Percentiles rank a stretch among this genome's conserved stretches.
phyloP scores from a whole-genome alignment of 2,329 filamentous ascomycete genomes.

The Nigrospora sphaerica region DNA sequence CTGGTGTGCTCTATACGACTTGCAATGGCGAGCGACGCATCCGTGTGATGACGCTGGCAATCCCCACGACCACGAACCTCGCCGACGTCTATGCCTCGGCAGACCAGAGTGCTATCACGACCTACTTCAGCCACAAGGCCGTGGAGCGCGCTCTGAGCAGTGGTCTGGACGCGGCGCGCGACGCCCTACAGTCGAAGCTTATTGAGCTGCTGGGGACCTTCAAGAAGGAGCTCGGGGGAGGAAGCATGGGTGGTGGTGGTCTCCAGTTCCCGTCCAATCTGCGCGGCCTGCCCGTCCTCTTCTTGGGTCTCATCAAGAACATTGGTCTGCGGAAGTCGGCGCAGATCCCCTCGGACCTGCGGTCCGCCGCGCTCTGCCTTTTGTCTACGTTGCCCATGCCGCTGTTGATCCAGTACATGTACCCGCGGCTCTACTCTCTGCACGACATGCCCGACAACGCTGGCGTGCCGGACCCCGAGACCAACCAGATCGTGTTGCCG shows the following conservation, averaged over 20 bases:
- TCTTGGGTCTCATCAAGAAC: conserved; percentile 93
- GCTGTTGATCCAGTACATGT: conserved; percentile 88
- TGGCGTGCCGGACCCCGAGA: conserved; percentile 76
- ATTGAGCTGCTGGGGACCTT: conserved; percentile 92
- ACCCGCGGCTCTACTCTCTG: conserved; percentile 75
- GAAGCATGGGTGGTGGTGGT: conserved; percentile 84
- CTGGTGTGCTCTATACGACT: conserved; percentile 92
- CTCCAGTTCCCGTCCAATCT: conserved; percentile 93
- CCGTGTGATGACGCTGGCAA: conserved; percentile 83
- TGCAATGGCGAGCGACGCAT: conserved; percentile 97
- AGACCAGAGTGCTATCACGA: conserved; percentile 86
- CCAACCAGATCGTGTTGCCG: conserved; percentile 83
- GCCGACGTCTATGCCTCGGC: conserved; percentile 91
- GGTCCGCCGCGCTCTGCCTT: conserved; percentile 85
- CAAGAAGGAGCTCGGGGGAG: conserved; percentile 91
- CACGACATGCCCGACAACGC: conserved; percentile 96
- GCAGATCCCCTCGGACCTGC: conserved; percentile 88
- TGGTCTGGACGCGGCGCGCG: conserved; percentile 83
- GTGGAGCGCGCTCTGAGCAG: conserved; percentile 82
- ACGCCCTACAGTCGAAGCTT: conserved; percentile 84
- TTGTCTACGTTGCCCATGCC: conserved; percentile 91
- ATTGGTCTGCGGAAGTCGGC: conserved; percentile 87
- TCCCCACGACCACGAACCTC: conserved; percentile 86
- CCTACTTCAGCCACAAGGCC: conserved; percentile 95
- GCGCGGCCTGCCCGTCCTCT: conserved; percentile 78